Base-by-base conservation (phyloP, 257 asterid species). In the Solanum sparsipilum region DNA sequence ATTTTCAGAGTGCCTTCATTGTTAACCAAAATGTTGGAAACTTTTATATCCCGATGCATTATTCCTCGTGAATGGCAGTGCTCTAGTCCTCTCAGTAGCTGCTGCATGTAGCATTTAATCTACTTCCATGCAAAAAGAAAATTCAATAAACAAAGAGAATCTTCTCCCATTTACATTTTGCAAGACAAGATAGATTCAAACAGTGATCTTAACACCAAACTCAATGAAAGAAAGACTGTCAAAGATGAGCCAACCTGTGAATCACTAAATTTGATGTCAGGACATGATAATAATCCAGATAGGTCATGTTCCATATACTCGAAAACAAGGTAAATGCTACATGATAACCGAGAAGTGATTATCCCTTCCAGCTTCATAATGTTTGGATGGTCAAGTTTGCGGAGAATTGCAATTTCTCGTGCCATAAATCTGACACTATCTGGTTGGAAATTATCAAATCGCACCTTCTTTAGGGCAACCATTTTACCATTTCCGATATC, bases 281-380 rank as follows among this genome's bases (percentile, higher is more conserved):
- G 99, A 81, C 94, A 94, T 8, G 99, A 93, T 20, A 97, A 87
- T 13, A 97, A 92, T 21, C 99, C 99, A 2, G 98, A 91, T n/a
- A 97, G 98, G 89, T 97, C 99, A 25, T 97, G 99, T 89, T 97
- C 99, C 99, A 97, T 97, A 91, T 96, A 97, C 90, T 97, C 99
- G 85, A 97, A 97, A 71, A 97, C 99, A 58, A 97, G 97, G 94
- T 94, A 95, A 44, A 97, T 90, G 88, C 92, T 94, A 41, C 93
- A 90, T 2, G 99, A 96, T 60, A 95, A 86, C 27, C 93, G 88
- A 27, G 99, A 97, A 7, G 99, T 96, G 31, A 97, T 94, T 63
- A 97, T 97, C 23, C 99, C 99, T 90, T 96, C 98, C 78, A 97
- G 94, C 90, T 97, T 97, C 97, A 97, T 94, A 87, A 97, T 88